phyloP scores from a whole-genome alignment of 2,329 filamentous ascomycete genomes.

The Decorospora gaudefroyi region DNA sequence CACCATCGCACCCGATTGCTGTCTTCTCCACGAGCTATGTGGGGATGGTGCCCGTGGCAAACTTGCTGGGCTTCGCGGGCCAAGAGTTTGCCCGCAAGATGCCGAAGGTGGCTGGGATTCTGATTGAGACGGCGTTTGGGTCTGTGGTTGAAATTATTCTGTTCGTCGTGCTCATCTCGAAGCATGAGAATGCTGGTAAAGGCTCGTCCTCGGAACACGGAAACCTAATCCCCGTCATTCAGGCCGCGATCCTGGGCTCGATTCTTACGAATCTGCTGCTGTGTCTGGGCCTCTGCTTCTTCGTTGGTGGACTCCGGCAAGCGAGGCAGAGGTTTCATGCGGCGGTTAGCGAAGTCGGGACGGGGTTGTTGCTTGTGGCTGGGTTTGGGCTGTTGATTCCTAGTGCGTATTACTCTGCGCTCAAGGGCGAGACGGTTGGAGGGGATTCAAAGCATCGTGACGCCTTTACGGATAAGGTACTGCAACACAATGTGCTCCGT shows the following conservation, averaged over 20 bases:
- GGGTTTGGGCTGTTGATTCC: constrained; percentile 57
- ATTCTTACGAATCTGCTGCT: constrained; percentile 81
- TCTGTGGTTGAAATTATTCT: constrained; percentile 81
- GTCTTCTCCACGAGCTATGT: constrained; percentile 73
- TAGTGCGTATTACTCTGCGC: constrained; percentile 48
- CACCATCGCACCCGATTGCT: constrained; percentile 60
- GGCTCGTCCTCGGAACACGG: constrained; percentile 46
- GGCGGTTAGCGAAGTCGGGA: constrained; percentile 78
- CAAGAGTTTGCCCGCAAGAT: constrained; percentile 74
- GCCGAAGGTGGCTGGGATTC: constrained; percentile 70
- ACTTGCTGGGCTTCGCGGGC: constrained; percentile 74
- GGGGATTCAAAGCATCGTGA: constrained; percentile 34
- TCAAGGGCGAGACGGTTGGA: constrained; percentile 48
- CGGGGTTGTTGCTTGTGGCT: constrained; percentile 74
- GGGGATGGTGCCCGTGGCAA: constrained; percentile 77
- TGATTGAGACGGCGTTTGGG: constrained; percentile 65
- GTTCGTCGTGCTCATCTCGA: constrained; percentile 73
- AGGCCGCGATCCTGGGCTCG: constrained; percentile 81
- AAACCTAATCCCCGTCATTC: constrained; percentile 66
- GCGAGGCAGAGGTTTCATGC: constrained; percentile 74
- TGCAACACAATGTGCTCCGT: constrained; percentile 43
- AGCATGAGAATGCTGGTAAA: constrained; percentile 51
- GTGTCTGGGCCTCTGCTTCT: constrained; percentile 80
- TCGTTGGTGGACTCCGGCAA: constrained; percentile 71
- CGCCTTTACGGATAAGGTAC: constrained; percentile 40